phyloP scores from a whole-genome alignment of 768 basidiomycete genomes.

The Terana coerulea region DNA sequence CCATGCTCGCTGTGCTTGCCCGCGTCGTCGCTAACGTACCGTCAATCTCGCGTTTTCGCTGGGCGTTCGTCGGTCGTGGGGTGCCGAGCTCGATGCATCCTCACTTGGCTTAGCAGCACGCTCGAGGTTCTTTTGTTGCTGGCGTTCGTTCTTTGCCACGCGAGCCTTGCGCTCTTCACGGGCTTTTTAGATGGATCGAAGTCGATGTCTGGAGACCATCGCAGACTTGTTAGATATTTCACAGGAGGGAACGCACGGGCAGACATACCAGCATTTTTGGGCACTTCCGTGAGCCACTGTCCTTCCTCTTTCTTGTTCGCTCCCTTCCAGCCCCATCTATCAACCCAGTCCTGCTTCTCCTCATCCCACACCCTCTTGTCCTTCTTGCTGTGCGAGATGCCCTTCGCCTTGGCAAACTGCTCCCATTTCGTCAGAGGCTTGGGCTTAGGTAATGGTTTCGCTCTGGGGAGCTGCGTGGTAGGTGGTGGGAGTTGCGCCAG shows the following conservation, averaged over 20 bases:
- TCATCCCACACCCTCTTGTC: constrained; percentile 93
- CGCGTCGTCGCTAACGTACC: constrained; percentile 72
- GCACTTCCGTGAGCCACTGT: constrained; percentile 92
- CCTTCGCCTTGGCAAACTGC: constrained; percentile 89
- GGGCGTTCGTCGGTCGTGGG: constrained; percentile 17
- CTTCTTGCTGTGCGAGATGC: constrained; percentile 75
- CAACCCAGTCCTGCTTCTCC: constrained; percentile 89
- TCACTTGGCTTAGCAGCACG: constrained; percentile 45
- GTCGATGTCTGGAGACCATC: constrained; percentile 55
- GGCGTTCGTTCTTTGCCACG: constrained; percentile 80
- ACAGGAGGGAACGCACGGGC: not conserved
- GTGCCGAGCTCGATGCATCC: constrained; percentile 24
- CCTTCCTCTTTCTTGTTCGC: constrained; percentile 86
- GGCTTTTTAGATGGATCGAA: constrained; percentile 76
- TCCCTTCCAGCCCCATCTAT: constrained; percentile 84
- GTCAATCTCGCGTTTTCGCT: constrained; percentile 73
- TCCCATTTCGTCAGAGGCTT: constrained; percentile 97
- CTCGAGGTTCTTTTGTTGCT: constrained; percentile 67
- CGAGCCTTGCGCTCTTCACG: constrained; percentile 77
- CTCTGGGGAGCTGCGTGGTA: constrained; percentile 74
- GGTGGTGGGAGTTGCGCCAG: constrained; percentile 79
- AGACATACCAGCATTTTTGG: constrained; percentile 73
- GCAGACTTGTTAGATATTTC: not conserved
- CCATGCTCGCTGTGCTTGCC: constrained; percentile 91
- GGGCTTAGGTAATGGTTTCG: constrained; percentile 90